Percentiles rank a stretch among this genome's conserved stretches.
Evolutionary conservation across 495 filamentous ascomycete species (phyloP).

Genomic region (Lasiosphaeriaceae sp.): DNA sequence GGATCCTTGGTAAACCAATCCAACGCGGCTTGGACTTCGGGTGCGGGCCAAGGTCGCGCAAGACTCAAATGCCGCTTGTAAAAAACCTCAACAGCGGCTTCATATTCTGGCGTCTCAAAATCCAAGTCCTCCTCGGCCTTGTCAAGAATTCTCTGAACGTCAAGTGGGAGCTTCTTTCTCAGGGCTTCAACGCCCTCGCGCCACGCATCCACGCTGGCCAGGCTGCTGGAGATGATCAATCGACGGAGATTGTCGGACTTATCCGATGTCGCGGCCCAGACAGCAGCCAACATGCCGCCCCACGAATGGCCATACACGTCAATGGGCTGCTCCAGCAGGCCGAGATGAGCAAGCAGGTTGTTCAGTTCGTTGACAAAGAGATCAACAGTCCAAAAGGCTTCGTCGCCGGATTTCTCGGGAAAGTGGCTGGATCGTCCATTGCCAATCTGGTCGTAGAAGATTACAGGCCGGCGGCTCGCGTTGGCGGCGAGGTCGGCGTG

Average conservation of each 20-base stretch:
- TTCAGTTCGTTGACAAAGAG: conserved; percentile 49
- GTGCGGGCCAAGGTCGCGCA: not conserved
- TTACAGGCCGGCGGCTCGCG: conserved; percentile 39
- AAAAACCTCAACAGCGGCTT: not conserved
- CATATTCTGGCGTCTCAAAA: not conserved
- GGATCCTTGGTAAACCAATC: not conserved
- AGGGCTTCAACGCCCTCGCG: not conserved
- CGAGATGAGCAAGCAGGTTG: conserved; percentile 41
- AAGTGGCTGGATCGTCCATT: conserved; percentile 45
- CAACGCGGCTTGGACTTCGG: not conserved
- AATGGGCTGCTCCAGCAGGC: conserved; percentile 28
- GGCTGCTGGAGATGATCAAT: conserved; percentile 5
- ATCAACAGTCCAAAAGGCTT: conserved; percentile 43
- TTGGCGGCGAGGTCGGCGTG: conserved; percentile 30
- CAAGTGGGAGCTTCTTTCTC: not conserved
- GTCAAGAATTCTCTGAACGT: not conserved
- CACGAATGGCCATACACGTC: conserved; percentile 47
- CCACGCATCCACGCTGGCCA: conserved; percentile 5
- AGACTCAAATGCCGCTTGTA: conserved; percentile 1
- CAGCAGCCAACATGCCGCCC: conserved; percentile 48
- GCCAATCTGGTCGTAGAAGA: conserved; percentile 55
- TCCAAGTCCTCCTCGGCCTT: not conserved
- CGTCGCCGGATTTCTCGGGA: conserved; percentile 38
- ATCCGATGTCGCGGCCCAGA: conserved; percentile 16
- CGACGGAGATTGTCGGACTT: not conserved